Conservation (phyloP, 495 filamentous ascomycete genomes). For the Neurospora discreta region DNA sequence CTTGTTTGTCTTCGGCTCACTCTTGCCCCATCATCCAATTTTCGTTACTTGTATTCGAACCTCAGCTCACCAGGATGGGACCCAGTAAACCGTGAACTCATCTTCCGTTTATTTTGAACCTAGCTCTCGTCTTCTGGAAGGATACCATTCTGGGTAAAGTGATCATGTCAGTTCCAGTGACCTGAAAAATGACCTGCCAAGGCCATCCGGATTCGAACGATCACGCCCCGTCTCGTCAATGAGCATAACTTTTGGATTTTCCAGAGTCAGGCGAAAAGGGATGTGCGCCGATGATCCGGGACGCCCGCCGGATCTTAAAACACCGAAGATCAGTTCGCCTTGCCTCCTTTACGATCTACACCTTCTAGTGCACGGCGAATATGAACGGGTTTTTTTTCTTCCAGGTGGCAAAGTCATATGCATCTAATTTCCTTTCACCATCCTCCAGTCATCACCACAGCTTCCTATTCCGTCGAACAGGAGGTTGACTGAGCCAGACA, state of each 20-base stretch:
- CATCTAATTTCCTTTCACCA: background rate
- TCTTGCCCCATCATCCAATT: background rate
- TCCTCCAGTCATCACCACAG: background rate
- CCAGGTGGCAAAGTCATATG: background rate
- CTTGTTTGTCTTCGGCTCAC: background rate
- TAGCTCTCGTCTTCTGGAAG: background rate
- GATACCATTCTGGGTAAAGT: background rate
- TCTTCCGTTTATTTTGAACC: too few species aligned
- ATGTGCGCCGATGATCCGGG: background rate
- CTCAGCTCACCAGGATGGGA: background rate
- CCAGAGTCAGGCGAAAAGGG: background rate
- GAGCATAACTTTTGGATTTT: background rate
- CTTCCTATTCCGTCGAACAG: background rate
- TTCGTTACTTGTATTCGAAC: background rate
- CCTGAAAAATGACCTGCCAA: background rate
- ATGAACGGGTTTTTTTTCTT: background rate
- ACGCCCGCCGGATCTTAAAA: background rate
- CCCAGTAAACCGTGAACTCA: background rate
- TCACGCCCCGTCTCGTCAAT: background rate
- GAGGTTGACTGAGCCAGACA: background rate
- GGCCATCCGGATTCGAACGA: background rate
- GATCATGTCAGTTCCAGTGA: background rate
- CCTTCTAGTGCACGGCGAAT: background rate
- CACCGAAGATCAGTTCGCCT: background rate
- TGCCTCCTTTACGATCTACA: background rate